Conservation (phyloP, 441 rosid genomes). For the Euphorbia corollata region DNA sequence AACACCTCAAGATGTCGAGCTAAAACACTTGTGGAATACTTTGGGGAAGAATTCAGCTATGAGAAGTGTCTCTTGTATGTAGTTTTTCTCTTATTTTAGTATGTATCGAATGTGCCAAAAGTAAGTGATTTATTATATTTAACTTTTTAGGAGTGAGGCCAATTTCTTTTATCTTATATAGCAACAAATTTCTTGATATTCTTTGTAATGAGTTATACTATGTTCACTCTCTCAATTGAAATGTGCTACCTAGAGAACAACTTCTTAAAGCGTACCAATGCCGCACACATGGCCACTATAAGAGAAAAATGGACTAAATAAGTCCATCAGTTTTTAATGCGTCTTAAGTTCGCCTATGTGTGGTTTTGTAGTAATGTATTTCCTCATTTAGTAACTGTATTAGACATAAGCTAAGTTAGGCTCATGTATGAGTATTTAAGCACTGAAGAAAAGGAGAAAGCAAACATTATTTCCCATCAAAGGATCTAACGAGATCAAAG, state of each 20-base stretch:
- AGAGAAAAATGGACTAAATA: background rate
- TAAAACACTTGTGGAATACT: conserved; percentile 68
- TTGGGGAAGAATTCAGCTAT: conserved; percentile 63
- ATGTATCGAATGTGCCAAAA: background rate
- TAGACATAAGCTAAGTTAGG: too few relatives aligned
- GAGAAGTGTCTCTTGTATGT: conserved; percentile 63
- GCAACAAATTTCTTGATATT: background rate
- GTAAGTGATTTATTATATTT: background rate
- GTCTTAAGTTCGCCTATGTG: background rate
- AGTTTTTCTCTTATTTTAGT: conserved; percentile 3
- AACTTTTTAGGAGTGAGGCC: background rate
- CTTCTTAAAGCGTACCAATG: too few relatives aligned
- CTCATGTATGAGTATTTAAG: too few relatives aligned
- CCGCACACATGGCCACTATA: too few relatives aligned
- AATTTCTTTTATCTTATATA: background rate
- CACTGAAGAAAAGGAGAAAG: background rate
- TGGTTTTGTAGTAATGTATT: background rate
- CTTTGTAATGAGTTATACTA: background rate
- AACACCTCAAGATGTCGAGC: conserved; percentile 74
- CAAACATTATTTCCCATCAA: background rate
- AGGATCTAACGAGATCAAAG: background rate
- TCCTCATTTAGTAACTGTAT: background rate
- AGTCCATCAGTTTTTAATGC: background rate
- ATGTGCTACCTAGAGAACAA: too few relatives aligned
- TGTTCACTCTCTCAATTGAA: background rate